These are phyloP conservation scores for Wickerhamia fluorescens DNA, from an alignment of 805 yeast genomes.

Conservation along the genomic window DNA sequence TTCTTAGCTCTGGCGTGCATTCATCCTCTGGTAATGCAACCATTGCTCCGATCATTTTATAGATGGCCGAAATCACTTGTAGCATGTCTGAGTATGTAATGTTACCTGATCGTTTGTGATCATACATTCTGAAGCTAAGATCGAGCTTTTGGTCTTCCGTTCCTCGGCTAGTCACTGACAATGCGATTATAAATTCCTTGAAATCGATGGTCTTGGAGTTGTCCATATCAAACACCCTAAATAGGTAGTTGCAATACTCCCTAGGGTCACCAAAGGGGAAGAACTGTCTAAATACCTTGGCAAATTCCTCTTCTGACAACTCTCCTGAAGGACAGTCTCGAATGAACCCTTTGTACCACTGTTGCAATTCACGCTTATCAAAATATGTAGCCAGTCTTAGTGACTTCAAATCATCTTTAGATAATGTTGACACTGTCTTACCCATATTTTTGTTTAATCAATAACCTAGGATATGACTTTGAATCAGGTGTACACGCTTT, in stretches of 20 bases:
- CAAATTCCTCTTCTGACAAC: conserved; percentile 78
- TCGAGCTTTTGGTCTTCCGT: conserved; percentile 72
- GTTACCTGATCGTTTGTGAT: conserved; percentile 70
- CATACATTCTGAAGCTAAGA: conserved; percentile 90
- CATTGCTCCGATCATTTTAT: conserved; percentile 94
- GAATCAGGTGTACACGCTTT: no score
- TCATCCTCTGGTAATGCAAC: conserved; percentile 85
- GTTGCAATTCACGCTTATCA: conserved; percentile 90
- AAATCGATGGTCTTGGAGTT: conserved; percentile 78
- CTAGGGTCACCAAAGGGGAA: conserved; percentile 98
- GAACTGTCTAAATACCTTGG: conserved; percentile 89
- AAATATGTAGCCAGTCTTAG: conserved; percentile 83
- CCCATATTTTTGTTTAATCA: conserved; percentile 64
- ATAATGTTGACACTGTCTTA: conserved; percentile 84
- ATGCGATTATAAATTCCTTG: conserved; percentile 83
- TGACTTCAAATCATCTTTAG: conserved; percentile 81
- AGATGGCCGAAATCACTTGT: conserved; percentile 72
- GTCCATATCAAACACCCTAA: conserved; percentile 83
- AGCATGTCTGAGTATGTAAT: conserved; percentile 75
- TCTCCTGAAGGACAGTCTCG: conserved; percentile 93
- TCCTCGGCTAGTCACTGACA: conserved; percentile 84
- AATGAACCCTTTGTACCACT: conserved; percentile 95
- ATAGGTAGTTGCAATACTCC: conserved; percentile 81
- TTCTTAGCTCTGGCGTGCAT: conserved; percentile 83
- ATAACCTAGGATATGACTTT: no score